A percentile compares a stretch with the other conserved stretches of the same genome.
phyloP scores from a whole-genome alignment of 441 rosid genomes.

The Brassica balearica region DNA sequence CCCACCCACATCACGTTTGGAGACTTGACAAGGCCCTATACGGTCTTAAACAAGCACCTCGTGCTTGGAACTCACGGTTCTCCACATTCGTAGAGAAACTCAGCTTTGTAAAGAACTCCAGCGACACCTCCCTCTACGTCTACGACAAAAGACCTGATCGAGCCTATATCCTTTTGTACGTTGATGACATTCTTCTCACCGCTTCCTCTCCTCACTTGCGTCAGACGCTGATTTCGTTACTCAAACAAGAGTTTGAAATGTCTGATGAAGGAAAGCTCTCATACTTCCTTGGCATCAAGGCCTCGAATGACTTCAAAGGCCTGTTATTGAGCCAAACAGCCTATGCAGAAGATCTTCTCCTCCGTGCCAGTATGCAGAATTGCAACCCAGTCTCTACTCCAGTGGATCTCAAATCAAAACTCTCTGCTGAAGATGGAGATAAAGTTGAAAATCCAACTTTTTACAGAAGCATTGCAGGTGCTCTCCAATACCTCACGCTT shows the following conservation, averaged over 20 bases:
- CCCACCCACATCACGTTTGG: too few relatives aligned
- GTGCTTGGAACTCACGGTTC: too few relatives aligned
- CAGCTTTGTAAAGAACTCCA: too few relatives aligned
- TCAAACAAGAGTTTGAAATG: background rate
- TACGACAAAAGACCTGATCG: too few relatives aligned
- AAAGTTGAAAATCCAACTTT: too few relatives aligned
- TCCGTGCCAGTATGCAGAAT: background rate
- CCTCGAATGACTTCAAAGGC: background rate
- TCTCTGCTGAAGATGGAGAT: background rate
- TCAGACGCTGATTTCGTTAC: too few relatives aligned
- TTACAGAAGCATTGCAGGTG: background rate
- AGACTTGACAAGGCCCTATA: too few relatives aligned
- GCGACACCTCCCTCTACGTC: too few relatives aligned
- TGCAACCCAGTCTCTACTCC: background rate
- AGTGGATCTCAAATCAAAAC: background rate
- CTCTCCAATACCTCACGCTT: background rate
- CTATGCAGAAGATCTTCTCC: background rate
- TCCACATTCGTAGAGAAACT: too few relatives aligned
- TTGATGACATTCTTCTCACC: background rate
- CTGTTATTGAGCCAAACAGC: background rate
- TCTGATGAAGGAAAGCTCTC: background rate
- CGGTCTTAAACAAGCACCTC: too few relatives aligned
- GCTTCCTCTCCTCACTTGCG: background rate
- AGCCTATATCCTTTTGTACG: too few relatives aligned
- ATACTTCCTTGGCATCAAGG: background rate